Conservation (phyloP, 331 rosid genomes). For the Malus hybrid region DNA sequence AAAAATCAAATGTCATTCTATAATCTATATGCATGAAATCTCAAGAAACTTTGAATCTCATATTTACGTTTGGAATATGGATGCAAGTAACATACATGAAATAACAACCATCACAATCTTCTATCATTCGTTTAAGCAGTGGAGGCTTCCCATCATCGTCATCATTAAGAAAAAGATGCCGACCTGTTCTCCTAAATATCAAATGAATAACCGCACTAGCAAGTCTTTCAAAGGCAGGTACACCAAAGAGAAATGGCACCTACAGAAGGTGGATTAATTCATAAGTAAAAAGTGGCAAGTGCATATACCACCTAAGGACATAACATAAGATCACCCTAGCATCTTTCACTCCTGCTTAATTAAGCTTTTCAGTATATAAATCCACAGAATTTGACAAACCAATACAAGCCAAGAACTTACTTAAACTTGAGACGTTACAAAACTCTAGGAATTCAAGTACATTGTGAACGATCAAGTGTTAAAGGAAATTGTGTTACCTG, state of each 20-base stretch:
- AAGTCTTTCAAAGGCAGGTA: constrained; percentile 68
- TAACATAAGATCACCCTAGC: neutral
- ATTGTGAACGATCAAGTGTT: neutral
- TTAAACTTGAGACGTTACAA: neutral
- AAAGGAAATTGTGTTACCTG: constrained; percentile 46
- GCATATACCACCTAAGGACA: neutral
- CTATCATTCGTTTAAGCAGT: constrained; percentile 79
- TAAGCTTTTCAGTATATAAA: neutral
- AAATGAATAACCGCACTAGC: constrained; percentile 77
- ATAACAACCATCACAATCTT: constrained; percentile 51
- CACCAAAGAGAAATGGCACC: constrained; percentile 99
- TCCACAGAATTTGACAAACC: neutral
- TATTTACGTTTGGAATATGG: neutral
- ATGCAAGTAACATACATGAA: constrained; percentile 66
- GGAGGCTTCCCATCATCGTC: constrained; percentile 81
- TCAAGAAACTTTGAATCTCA: neutral
- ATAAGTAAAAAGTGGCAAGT: neutral
- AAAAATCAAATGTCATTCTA: neutral
- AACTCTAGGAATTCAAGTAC: neutral
- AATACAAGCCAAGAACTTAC: neutral
- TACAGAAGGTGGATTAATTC: constrained; percentile 27
- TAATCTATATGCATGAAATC: neutral
- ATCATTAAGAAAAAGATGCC: constrained; percentile 87
- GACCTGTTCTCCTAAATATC: constrained; percentile 94
- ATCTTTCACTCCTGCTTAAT: neutral